Conservation (phyloP, 345 rosid species). For the Populus deltoides region DNA sequence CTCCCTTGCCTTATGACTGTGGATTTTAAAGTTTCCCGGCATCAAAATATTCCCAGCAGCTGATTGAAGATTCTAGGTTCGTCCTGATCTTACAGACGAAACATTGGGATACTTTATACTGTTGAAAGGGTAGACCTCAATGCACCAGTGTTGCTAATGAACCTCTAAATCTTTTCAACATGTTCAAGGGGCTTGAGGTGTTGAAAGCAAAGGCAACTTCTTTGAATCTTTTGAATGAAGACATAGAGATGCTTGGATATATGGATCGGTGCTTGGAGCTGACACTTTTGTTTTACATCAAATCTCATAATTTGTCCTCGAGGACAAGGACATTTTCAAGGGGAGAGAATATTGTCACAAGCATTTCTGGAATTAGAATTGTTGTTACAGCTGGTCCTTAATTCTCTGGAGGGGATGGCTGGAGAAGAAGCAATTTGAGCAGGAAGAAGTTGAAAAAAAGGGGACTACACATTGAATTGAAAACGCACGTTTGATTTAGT, state of each 20-base stretch:
- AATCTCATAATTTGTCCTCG: too few relatives aligned
- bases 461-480: too few relatives aligned
- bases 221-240: conserved; percentile 84
- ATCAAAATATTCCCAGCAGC: conserved; percentile 56
- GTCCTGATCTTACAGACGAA: conserved; percentile 65
- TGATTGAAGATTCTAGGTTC: conserved; percentile 54
- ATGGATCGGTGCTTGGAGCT: conserved; percentile 17
- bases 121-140: conserved; percentile 53
- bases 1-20: conserved; percentile 82
- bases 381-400: too few relatives aligned
- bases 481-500: too few relatives aligned
- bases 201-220: conserved; percentile 71
- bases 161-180: conserved; percentile 58
- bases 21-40: conserved; percentile 77
- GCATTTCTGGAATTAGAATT: too few relatives aligned
- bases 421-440: too few relatives aligned
- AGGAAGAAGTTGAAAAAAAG: too few relatives aligned
- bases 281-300: too few relatives aligned
- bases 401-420: too few relatives aligned
- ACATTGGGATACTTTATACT: conserved; percentile 72
- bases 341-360: too few relatives aligned
- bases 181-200: conserved; percentile 73
- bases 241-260: conserved; percentile 69
- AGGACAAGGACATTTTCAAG: too few relatives aligned
- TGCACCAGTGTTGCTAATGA: conserved; percentile 62